These are phyloP conservation scores for Naganishia cerealis DNA, from an alignment of 1,284 basidiomycete species.

Conservation along the genomic window DNA sequence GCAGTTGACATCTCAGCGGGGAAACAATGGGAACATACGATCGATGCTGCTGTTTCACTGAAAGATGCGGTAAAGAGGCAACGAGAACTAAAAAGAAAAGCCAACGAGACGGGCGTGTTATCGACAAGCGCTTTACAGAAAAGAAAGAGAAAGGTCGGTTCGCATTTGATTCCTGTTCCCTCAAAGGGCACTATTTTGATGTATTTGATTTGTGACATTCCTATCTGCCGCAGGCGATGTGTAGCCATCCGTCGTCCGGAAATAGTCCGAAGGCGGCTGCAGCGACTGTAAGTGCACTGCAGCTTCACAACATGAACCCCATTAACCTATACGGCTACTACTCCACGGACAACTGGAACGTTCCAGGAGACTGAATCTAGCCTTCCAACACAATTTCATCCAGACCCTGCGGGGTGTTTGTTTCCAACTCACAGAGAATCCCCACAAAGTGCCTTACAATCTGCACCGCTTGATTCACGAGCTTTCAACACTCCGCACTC, in stretches of 20 bases:
- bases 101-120: background rate
- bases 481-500: background rate
- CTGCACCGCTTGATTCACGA: background rate
- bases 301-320: background rate
- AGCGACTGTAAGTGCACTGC: background rate
- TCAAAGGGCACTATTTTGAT: background rate
- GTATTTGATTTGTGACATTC: background rate
- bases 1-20: background rate
- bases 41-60: conserved; percentile 3
- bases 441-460: background rate
- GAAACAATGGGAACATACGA: background rate
- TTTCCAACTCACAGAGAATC: background rate
- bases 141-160: conserved; percentile 7
- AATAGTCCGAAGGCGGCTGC: background rate
- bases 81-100: conserved; percentile 8
- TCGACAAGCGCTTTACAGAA: background rate
- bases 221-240: background rate
- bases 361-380: background rate
- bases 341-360: background rate
- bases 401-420: background rate
- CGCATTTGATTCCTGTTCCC: background rate
- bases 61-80: conserved; percentile 3
- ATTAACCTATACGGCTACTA: background rate
- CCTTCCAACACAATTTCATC: background rate
- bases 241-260: too few species aligned